Evolutionary conservation across 2,329 filamentous ascomycete species (phyloP).

Genomic region (Chrysoporthe cubensis): DNA sequence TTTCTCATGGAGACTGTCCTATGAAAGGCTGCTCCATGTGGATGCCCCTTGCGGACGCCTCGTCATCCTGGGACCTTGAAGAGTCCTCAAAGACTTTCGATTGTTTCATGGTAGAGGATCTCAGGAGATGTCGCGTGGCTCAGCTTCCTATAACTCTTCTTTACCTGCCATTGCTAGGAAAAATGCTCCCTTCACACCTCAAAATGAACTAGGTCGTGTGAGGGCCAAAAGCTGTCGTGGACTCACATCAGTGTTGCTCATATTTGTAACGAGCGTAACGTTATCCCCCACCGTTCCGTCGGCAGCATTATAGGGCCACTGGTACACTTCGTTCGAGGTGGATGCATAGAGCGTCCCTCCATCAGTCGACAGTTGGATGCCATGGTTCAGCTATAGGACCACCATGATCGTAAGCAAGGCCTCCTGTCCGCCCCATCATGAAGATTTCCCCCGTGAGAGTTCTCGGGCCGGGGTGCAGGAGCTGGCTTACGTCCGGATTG

Average conservation of each 20-base stretch:
- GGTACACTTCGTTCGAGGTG: constrained; percentile 59
- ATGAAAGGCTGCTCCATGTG: too few relatives aligned
- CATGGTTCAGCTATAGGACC: constrained; percentile 55
- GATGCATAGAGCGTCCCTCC: constrained; percentile 62
- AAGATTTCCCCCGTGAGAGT: constrained; percentile 11
- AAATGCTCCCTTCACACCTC: too few relatives aligned
- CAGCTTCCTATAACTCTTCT: neutral
- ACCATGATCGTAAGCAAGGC: neutral
- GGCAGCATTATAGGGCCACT: constrained; percentile 67
- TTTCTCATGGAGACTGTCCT: too few relatives aligned
- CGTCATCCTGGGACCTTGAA: too few relatives aligned
- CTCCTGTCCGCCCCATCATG: too few relatives aligned
- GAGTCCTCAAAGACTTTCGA: too few relatives aligned
- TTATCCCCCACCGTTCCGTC: constrained; percentile 49
- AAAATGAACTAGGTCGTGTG: too few relatives aligned
- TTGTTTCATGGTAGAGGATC: too few relatives aligned
- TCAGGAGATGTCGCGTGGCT: too few relatives aligned
- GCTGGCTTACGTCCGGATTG: constrained; percentile 40
- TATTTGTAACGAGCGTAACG: constrained; percentile 62
- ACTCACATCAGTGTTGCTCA: constrained; percentile 56
- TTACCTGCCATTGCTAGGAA: neutral
- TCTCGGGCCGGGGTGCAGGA: neutral
- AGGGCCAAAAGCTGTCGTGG: neutral
- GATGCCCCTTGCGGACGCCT: too few relatives aligned
- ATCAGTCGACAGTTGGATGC: constrained; percentile 56